Evolutionary conservation across 2,329 filamentous ascomycete genomes (phyloP), one percentile per base, ranked within the genome.

Genomic region (Neonectria neomacrospora): DNA sequence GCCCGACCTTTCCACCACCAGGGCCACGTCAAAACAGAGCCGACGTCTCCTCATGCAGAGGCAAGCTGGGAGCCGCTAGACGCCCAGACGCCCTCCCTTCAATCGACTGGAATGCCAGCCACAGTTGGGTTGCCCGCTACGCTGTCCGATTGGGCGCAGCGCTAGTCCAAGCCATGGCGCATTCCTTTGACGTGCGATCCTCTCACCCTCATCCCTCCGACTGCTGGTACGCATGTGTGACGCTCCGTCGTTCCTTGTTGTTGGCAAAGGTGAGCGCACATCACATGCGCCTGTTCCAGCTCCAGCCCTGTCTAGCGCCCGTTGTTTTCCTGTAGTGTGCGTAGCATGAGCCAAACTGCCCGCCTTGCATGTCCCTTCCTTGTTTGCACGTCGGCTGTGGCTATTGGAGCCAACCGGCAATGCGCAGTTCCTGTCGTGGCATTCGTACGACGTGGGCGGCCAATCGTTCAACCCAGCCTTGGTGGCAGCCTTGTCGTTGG

Each of bases 101-200:
- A 66, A 68, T 65, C 61, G 61, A 64, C 52, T 61, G 63, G 58
- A 64, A 70, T 71, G 64, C 56, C 61, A 67, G 61, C 42, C 54
- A 57, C 54, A 47, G 26, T 39, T 30, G 53, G 63, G 60, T 63
- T 41, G 65, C 57, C 26, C 54, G 52, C 60, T 65, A 50, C 61
- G 26, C 56, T 54, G 60, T 61, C 52, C 58, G 69, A 73, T 73
- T 71, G 58, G 58, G 58, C 58, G 62, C 60, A 61, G 61, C 63
- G 59, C 65, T 73, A 65, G 63, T 64, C 57, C 58, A 54, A 68
- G 70, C 64, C 67, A 64, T 63, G 71, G 71, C 70, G 70, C 62
- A 73, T 69, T 70, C 63, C 70, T 73, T 72, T 73, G 65, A 67
- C 52, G 51, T 71, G 48, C 51, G 50, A 55, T 52, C 44, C 22